These are phyloP conservation scores for Casuarina glauca DNA, from an alignment of 306 rosid genomes.

Conservation along the genomic window DNA sequence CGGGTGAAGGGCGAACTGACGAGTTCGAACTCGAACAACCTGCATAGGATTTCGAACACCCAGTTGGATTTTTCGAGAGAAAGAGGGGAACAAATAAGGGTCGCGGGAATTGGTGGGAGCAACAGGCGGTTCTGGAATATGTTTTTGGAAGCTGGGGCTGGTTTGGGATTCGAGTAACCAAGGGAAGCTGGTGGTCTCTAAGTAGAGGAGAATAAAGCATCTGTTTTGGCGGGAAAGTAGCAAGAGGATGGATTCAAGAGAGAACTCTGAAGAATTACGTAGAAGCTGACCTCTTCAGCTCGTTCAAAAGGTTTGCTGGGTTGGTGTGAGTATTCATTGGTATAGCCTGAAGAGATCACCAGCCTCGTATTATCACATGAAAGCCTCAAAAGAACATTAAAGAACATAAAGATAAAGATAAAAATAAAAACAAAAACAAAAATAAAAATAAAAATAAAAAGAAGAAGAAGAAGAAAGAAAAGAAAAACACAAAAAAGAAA, in stretches of 20 bases:
- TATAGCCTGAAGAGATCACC: background rate
- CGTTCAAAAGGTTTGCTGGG: no score
- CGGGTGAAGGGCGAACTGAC: conserved; percentile 24
- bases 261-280: background rate
- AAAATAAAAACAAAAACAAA: no score
- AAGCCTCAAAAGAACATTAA: no score
- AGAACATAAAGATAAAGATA: background rate
- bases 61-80: conserved; percentile 32
- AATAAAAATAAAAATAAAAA: no score
- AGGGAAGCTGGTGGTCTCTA: conserved; percentile 30
- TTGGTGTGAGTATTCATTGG: no score
- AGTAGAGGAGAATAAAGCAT: conserved; percentile 51
- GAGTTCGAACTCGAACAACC: conserved; percentile 22
- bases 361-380: background rate
- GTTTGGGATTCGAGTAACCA: conserved; percentile 17
- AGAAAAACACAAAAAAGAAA: no score
- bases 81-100: conserved; percentile 24
- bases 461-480: no score
- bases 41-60: conserved; percentile 30
- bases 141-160: conserved; percentile 26
- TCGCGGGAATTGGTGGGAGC: conserved; percentile 7
- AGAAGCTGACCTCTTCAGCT: background rate
- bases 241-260: background rate
- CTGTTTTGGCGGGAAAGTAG: conserved; percentile 62
- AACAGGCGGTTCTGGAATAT: conserved; percentile 33